phyloP scores from a whole-genome alignment of 768 basidiomycete species.

The Rhizopogon sp. region DNA sequence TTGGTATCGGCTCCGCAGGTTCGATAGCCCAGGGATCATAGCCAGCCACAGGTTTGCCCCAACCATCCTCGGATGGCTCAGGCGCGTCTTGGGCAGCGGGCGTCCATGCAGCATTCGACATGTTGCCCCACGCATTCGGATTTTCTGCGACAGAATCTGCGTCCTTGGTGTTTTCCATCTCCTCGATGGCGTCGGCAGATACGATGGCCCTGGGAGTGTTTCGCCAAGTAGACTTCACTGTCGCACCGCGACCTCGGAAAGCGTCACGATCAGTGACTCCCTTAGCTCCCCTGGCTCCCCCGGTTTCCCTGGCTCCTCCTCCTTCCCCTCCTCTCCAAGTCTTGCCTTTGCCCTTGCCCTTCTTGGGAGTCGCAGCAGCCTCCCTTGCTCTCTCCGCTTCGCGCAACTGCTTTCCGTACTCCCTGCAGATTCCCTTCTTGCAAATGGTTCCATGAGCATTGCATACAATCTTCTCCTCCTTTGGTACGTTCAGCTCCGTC shows the following conservation, averaged over 20 bases:
- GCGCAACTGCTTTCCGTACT: slow-evolving; percentile 25
- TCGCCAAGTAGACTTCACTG: slow-evolving; percentile 27
- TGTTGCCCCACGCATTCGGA: slow-evolving; percentile 16
- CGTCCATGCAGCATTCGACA: slow-evolving; percentile 4
- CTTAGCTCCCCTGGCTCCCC: background rate
- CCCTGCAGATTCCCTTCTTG: slow-evolving; percentile 31
- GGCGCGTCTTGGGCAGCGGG: slow-evolving; percentile 1
- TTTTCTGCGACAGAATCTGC: background rate
- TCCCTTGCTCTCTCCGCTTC: slow-evolving; percentile 12
- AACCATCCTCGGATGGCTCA: slow-evolving; percentile 15
- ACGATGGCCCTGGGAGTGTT: slow-evolving; percentile 23
- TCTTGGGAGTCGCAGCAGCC: slow-evolving; percentile 10
- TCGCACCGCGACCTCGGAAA: slow-evolving; percentile 25
- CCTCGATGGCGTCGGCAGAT: slow-evolving; percentile 17
- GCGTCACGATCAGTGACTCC: background rate
- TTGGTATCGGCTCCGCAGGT: background rate
- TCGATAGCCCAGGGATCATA: slow-evolving; percentile 17
- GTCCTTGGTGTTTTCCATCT: slow-evolving; percentile 13
- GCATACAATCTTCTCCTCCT: slow-evolving; percentile 16
- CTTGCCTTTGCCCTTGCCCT: slow-evolving; percentile 8
- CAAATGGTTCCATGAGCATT: slow-evolving; percentile 29
- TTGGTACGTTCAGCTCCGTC: slow-evolving; percentile 5
- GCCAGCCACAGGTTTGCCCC: slow-evolving; percentile 15
- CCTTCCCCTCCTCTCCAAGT: background rate
- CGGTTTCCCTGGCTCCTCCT: background rate